Evolutionary conservation across 2,329 filamentous ascomycete species (phyloP), one percentile per base, ranked within the genome.

Genomic region (Cercospora berteroae): DNA sequence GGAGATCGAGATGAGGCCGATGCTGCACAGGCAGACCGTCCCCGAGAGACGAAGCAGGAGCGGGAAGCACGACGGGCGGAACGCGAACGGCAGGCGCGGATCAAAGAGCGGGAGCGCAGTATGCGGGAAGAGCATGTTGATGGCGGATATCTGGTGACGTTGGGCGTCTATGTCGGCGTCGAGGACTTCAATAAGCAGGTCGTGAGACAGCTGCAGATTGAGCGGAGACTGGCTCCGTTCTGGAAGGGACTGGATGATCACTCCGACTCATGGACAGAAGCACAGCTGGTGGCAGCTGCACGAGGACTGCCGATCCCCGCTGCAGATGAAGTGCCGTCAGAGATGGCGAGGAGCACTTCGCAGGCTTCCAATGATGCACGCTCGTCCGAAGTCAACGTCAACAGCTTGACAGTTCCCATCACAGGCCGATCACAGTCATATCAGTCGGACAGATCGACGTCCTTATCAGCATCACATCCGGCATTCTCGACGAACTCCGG

Each of bases 191-290:
- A 88, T 83, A 98, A 98, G 79, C 82, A 87, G 18, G 83, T 92
- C 58, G 94, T 98, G 65, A 88, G 95, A 72, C 94, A 97, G 78
- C 82, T 99, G 64, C 94, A 98, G 94, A 93, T 99, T 77, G 95
- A 99, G 80, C 87, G 95, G 73, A 89, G 91, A 69, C 81, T 99
- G 69, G 95, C 95, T 50, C 95, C 95, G 0, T 99, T 99, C 79
- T 99, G 94, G 93, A 90, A 90, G 76, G 95, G 95, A 5, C 83
- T 99, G 4, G 90, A 97, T 71, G 94, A 98, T 78, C 93, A 95
- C 79, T 90, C 89, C 16, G 87, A 92, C 23, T 91, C 88, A 62
- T 99, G 95, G 95, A 91, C 93, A 12, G 95, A 99, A 76, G 89
- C 95, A 79, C 95, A 99, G 80, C 87, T 99, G n/a, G 88, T 97